Evolutionary conservation across 2,329 filamentous ascomycete species (phyloP), one percentile per base, ranked within the genome.

Genomic region (Penicillium sp.): DNA sequence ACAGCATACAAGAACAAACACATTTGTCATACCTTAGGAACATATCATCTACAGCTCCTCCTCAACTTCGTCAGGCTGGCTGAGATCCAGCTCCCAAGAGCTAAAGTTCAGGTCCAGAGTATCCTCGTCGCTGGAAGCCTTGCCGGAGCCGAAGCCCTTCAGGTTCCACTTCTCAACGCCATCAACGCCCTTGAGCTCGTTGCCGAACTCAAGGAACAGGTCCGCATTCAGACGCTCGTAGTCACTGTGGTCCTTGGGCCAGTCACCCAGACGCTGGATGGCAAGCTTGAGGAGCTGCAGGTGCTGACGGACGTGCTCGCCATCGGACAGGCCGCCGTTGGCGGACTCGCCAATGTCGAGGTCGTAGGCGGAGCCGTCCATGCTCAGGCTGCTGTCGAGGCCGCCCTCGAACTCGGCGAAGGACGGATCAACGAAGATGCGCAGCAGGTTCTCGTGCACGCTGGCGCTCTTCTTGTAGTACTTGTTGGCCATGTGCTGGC

Each of bases 131-230:
- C 56, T 59, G 53, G 73, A 67, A n/a, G 72, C 71, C 60, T 72
- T 73, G 3, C 72, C 72, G n/a, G 49, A 43, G 2, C 72, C 71
- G 48, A 68, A 73, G 1, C 51, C 60, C 56, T 72, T 70, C 9
- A 69, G 56, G 40, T 64, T 57, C 72, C 71, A 74, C 61, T 70
- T 72, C 60, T 73, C 71, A 2, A 70, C 65, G 4, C 69, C 70
- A 48, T 71, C 64, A 2, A 64, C 55, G 6, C 63, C 67, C 51
- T 69, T 64, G 49, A 74, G 60, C 17, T 66, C 61, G 17, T 32
- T 13, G 4, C 4, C 10, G 27, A 40, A 39, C n/a, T 33, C 56
- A 4, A 58, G 50, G 56, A 72, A 73, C 5, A 76, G 35, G 33
- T 72, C 63, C 1, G 64, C 66, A 33, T 71, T 73, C 36, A 78